phyloP scores from a whole-genome alignment of 108 stramenopile genomes.

The Skeletonema menzelii region DNA sequence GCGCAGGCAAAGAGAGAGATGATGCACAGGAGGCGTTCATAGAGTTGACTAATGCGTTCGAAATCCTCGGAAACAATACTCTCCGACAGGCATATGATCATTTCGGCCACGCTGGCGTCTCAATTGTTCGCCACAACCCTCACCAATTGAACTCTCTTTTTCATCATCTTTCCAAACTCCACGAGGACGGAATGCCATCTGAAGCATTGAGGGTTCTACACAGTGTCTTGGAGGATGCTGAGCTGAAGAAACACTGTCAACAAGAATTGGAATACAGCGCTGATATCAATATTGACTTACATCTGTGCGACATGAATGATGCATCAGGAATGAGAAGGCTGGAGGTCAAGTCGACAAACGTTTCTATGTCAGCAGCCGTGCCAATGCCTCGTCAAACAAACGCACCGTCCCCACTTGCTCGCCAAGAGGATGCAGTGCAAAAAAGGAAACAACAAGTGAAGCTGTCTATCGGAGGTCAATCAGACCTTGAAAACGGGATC shows the following conservation, averaged over 20 bases:
- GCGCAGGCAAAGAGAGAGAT: conserved; percentile 18
- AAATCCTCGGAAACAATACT: conserved; percentile 30
- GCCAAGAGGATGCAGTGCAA: background rate
- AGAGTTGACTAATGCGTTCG: conserved; percentile 39
- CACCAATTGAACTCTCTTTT: conserved; percentile 29
- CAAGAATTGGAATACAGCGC: conserved; percentile 23
- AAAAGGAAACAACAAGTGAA: conserved; percentile 22
- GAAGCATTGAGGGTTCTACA: conserved; percentile 30
- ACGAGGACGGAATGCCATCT: conserved; percentile 17
- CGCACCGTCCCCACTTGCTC: background rate
- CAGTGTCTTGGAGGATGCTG: conserved; percentile 12
- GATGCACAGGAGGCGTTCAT: conserved; percentile 40
- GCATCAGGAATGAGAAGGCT: conserved; percentile 2
- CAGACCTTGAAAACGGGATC: conserved; percentile 28
- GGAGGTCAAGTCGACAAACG: conserved; percentile 30
- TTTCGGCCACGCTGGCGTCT: conserved; percentile 32
- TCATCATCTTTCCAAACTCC: conserved; percentile 17
- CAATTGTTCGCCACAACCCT: conserved; percentile 28
- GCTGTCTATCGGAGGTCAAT: conserved; percentile 30
- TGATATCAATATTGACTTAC: conserved; percentile 24
- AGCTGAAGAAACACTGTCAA: conserved; percentile 2
- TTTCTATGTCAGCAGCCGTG: conserved; percentile 19
- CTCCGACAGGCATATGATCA: conserved; percentile 49
- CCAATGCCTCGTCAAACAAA: conserved; percentile 3
- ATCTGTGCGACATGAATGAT: background rate